Conservation (phyloP, 176 grass and related monocot genomes). For the Puccinellia tenuiflora region DNA sequence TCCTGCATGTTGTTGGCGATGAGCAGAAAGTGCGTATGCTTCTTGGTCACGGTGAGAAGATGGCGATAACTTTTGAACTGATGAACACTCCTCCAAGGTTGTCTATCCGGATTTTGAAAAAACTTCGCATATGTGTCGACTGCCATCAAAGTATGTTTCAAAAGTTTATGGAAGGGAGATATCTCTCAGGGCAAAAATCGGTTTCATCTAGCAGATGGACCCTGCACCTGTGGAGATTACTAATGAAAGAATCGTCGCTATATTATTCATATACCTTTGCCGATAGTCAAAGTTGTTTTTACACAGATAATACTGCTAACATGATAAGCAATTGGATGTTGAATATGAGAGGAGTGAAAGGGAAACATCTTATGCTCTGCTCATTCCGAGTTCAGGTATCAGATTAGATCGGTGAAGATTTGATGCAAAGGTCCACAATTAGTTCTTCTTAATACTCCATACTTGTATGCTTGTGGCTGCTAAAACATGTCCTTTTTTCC, state of each 20-base stretch:
- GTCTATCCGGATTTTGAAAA: slow-evolving; percentile 55
- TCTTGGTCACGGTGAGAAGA: slow-evolving; percentile 66
- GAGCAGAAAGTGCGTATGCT: slow-evolving; percentile 68
- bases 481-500: background rate
- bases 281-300: background rate
- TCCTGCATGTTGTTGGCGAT: slow-evolving; percentile 75
- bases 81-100: slow-evolving; percentile 38
- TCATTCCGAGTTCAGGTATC: slow-evolving; percentile 11
- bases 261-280: background rate
- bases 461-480: background rate
- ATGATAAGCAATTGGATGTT: background rate
- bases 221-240: slow-evolving; percentile 63
- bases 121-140: slow-evolving; percentile 68
- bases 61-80: slow-evolving; percentile 67
- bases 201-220: slow-evolving; percentile 49
- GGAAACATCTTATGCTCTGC: background rate
- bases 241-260: slow-evolving; percentile 38
- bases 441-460: slow-evolving; percentile 1
- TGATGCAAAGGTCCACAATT: background rate
- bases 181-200: slow-evolving; percentile 64
- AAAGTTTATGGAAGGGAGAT: slow-evolving; percentile 51
- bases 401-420: background rate
- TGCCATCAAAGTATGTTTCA: slow-evolving; percentile 68
- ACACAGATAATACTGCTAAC: background rate
- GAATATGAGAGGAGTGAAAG: background rate